Conservation (phyloP, 768 basidiomycete species). For the Auricularia sp. region DNA sequence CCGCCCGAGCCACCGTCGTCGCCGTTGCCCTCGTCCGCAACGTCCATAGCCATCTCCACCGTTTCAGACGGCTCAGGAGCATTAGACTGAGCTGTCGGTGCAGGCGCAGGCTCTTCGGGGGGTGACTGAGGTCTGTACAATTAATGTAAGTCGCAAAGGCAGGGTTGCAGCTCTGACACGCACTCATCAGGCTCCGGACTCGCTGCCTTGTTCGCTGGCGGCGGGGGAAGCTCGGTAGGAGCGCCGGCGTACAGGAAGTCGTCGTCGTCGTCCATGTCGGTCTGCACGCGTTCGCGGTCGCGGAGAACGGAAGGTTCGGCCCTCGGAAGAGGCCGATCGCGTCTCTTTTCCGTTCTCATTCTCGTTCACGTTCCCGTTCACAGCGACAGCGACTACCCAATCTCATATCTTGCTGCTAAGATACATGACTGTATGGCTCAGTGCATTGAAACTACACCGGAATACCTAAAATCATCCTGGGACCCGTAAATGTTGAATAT, state of each 20-base stretch:
- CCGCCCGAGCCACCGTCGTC: conserved; percentile 12
- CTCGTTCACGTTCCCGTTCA: too few relatives aligned
- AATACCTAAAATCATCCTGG: too few relatives aligned
- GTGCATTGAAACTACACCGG: too few relatives aligned
- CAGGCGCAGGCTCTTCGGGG: too few relatives aligned
- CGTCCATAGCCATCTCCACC: conserved; percentile 31
- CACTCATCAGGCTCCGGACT: too few relatives aligned
- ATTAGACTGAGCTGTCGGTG: too few relatives aligned
- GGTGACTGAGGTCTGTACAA: not conserved
- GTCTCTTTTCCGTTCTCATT: too few relatives aligned
- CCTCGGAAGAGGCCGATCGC: not conserved
- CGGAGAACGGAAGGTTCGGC: not conserved
- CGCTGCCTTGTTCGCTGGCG: conserved; percentile 18
- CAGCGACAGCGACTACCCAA: too few relatives aligned
- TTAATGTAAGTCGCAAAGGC: conserved; percentile 22
- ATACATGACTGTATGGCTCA: too few relatives aligned
- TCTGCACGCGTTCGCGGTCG: not conserved
- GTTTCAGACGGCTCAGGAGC: not conserved
- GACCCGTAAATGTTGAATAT: too few relatives aligned
- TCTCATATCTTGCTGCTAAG: too few relatives aligned
- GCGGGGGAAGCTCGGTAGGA: conserved; percentile 23
- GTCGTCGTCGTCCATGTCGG: conserved; percentile 54
- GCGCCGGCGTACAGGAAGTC: conserved; percentile 66
- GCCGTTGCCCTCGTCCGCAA: conserved; percentile 28
- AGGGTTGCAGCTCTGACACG: conserved; percentile 18